Evolutionary conservation across 257 asterid genomes (phyloP).

Genomic region (Sherardia arvensis): DNA sequence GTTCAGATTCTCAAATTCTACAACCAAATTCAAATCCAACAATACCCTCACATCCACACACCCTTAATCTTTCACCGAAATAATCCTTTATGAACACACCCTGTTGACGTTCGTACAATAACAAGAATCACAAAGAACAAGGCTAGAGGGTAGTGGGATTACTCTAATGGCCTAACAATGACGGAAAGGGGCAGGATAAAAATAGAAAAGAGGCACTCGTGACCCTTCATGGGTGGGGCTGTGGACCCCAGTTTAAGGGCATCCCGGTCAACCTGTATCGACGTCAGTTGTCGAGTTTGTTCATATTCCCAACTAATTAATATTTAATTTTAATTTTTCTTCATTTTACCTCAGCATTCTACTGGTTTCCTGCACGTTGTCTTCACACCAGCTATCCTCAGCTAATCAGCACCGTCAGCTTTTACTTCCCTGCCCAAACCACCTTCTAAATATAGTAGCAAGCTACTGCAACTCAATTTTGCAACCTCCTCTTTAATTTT

Average conservation of each 20-base stretch:
- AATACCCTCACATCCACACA: no score
- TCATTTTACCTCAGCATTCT: not conserved
- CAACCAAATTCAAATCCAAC: no score
- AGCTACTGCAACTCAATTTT: no score
- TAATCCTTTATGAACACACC: no score
- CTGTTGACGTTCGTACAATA: no score
- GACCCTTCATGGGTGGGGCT: not conserved
- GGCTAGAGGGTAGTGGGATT: no score
- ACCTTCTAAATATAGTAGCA: not conserved
- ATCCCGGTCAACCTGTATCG: constrained; percentile 13
- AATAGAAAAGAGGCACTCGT: constrained; percentile 9
- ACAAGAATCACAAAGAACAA: not conserved
- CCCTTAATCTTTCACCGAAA: no score
- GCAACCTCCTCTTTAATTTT: no score
- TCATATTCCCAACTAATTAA: not conserved
- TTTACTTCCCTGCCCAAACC: not conserved
- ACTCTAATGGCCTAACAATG: constrained; percentile 11
- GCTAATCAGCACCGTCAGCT: constrained; percentile 2
- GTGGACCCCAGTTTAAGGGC: constrained; percentile 3
- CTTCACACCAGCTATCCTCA: not conserved
- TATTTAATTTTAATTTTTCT: not conserved
- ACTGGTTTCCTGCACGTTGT: not conserved
- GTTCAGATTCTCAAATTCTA: no score
- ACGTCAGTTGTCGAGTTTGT: constrained; percentile 7
- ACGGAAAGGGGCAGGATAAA: not conserved